Evolutionary conservation across 2,329 filamentous ascomycete species (phyloP).

Genomic region (Aspergillus quadricinctus): DNA sequence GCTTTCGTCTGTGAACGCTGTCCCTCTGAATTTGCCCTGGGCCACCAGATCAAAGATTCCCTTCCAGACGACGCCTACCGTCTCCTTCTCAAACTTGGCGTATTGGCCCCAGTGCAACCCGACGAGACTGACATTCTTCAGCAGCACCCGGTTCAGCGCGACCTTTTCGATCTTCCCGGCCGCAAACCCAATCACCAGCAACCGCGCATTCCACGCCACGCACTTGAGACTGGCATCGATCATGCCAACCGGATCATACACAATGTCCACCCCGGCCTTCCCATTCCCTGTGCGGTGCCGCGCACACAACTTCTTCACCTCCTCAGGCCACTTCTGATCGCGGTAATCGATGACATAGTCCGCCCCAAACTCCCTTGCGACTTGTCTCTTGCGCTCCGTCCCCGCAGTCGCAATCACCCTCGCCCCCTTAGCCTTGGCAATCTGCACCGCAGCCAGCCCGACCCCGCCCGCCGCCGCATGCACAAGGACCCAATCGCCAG

Average conservation of each 20-base stretch:
- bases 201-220: constrained; percentile 84
- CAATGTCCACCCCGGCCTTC: constrained; percentile 73
- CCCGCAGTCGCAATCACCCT: constrained; percentile 92
- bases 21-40: constrained; percentile 73
- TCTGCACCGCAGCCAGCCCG: constrained; percentile 84
- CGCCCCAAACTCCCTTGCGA: constrained; percentile 76
- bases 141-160: constrained; percentile 81
- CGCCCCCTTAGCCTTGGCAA: constrained; percentile 87
- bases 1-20: constrained; percentile 74
- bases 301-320: constrained; percentile 65
- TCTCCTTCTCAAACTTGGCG: constrained; percentile 65
- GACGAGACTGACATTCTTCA: constrained; percentile 90
- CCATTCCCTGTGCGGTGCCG: constrained; percentile 59
- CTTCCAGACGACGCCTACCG: constrained; percentile 70
- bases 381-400: constrained; percentile 70
- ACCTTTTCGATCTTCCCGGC: constrained; percentile 85
- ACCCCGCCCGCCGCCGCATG: constrained; percentile 92
- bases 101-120: constrained; percentile 93
- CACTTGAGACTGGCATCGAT: constrained; percentile 87
- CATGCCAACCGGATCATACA: constrained; percentile 90
- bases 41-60: constrained; percentile 75
- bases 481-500: constrained; percentile 81
- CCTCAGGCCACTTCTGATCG: constrained; percentile 61
- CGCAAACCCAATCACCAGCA: constrained; percentile 86
- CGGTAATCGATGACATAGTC: constrained; percentile 79